Percentiles rank a stretch among this genome's conserved stretches.
These are phyloP conservation scores for Penstemon eatonii DNA, from an alignment of 257 asterid species.

Conservation along the genomic window DNA sequence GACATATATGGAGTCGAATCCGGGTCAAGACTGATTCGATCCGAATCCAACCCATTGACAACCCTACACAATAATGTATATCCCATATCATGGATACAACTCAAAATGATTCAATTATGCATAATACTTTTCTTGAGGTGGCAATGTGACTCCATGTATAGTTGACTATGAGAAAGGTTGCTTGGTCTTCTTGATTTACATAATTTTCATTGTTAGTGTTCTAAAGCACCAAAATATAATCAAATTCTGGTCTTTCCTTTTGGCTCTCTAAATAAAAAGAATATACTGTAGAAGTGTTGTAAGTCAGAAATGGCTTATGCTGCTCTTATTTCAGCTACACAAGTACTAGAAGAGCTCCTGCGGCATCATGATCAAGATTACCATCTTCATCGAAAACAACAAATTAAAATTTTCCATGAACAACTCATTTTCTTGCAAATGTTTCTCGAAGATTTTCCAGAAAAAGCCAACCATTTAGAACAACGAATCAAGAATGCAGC, in stretches of 20 bases:
- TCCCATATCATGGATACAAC: too few relatives aligned
- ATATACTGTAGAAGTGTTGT: not conserved
- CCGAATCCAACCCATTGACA: too few relatives aligned
- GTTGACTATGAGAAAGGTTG: not conserved
- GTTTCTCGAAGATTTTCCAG: slow-evolving; percentile 24
- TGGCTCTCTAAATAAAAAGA: not conserved
- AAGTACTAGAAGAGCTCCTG: not conserved
- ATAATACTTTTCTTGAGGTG: too few relatives aligned
- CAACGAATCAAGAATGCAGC: slow-evolving; percentile 17
- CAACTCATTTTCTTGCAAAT: not conserved
- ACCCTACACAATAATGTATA: too few relatives aligned
- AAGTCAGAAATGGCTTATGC: not conserved
- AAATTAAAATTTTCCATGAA: not conserved
- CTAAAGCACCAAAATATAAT: too few relatives aligned
- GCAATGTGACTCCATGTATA: too few relatives aligned
- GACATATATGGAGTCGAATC: too few relatives aligned
- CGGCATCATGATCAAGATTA: not conserved
- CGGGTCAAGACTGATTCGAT: too few relatives aligned
- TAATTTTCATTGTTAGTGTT: too few relatives aligned
- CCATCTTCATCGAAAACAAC: not conserved
- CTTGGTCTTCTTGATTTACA: not conserved
- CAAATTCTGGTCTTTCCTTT: not conserved
- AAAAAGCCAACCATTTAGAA: slow-evolving; percentile 8
- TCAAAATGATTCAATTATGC: too few relatives aligned
- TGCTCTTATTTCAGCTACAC: not conserved